Evolutionary conservation across 257 asterid genomes (phyloP), one percentile per base, ranked within the genome.

Genomic region (Solanum corneliomulleri): DNA sequence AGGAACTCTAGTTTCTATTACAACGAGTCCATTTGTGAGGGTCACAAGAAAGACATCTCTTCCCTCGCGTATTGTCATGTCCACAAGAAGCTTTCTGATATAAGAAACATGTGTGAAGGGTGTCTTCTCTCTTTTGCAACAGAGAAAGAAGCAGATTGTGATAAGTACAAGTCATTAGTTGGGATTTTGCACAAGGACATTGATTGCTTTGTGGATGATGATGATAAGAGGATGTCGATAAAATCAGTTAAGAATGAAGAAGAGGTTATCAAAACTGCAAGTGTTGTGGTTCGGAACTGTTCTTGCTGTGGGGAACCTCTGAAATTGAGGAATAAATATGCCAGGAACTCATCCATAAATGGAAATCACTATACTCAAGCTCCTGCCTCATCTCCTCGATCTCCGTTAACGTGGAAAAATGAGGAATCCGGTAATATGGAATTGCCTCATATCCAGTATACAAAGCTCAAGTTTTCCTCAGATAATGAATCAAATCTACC

Each of bases 61-160:
- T 87, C 99, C 82, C 95, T 96, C 78, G 95, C 98, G 23, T 97
- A 94, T 87, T 97, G 99, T 92, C 96, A 94, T 85, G 93, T 92
- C 68, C 99, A 97, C 85, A 92, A 84, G 89, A 93, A 91, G 88
- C 92, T 96, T 27, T 94, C 98, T 4, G 97, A 96, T 85, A 90
- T 94, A 7, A 93, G 92, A 4, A 91, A 62, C 90, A 95, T 96
- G 97, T 96, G 98, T 71, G 98, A 91, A 13, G 91, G 94, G 1
- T 94, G 99, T 85, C 98, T 96, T 74, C 92, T 96, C 15, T 93
- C 99, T 0, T 93, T 92, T 71, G 92, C 96, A 31, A 89, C 89
- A 11, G 95, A 94, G 87, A 95, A 90, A 80, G 97, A 93, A 44
- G 90, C 93, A 11, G 89, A 89, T 71, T 88, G 82, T 60, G 93